Base-by-base conservation (phyloP, 2,329 filamentous ascomycete species). In the Pseudocercospora musae region DNA sequence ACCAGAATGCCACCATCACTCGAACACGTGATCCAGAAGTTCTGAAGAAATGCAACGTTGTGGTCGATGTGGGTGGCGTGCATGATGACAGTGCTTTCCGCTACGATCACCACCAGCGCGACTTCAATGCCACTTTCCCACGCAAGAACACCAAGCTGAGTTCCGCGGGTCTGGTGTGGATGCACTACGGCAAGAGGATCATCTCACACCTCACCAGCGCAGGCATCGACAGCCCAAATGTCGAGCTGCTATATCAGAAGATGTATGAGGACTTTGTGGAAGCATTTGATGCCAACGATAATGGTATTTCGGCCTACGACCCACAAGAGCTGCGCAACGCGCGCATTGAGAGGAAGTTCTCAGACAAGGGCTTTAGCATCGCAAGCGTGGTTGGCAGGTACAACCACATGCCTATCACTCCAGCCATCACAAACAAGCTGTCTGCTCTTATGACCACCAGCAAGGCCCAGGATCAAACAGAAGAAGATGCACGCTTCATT, bases 71-170 rank as follows among this genome's bases (percentile, higher is more conserved):
- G n/a, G 93, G 94, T 74, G 94, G 93, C 71, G 90, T 94, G 77
- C 98, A 99, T 80, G 89, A 96, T 74, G 80, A 90, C 59, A 77
- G 81, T 56, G 79, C 79, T 67, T 87, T 92, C 78, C 90, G 94
- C 72, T 99, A 91, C 82, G 95, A 99, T 79, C 95, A 99, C 81
- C 95, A 99, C 84, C 95, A 99, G 83, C 92, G 94, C 68, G 88
- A 87, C 74, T 99, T 99, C 82, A 79, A 80, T 63, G 89, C 90
- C 61, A 92, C 89, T 52, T 99, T 99, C 79, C 92, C 94, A 20
- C 85, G 85, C 64, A 89, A 90, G 73, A 76, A 79, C 58, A 99
- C 95, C 67, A 97, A 96, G 83, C 89, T 99, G 62, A 96, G 91
- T 60, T 96, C 91, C 64, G 95, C 95, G 0, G 95, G 95, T 1